Base-by-base conservation (phyloP, 1,284 basidiomycete species). In the Prillingera fragicola region DNA sequence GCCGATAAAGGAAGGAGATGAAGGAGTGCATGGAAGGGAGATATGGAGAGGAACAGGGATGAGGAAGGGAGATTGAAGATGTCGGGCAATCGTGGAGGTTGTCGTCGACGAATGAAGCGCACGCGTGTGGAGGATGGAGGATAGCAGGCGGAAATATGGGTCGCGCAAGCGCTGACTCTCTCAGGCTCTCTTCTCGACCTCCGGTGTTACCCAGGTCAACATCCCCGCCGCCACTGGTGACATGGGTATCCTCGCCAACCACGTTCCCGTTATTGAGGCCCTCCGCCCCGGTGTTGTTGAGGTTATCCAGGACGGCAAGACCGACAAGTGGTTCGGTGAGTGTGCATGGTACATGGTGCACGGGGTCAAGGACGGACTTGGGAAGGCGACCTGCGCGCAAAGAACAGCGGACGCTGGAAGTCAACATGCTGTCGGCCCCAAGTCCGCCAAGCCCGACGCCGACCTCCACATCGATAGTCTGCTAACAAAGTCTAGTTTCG, bases 161-260 rank as follows among this genome's bases (percentile, higher is more conserved):
- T 10, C 7, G 19, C 33, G 33, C 18, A 13, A 18, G 5, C 19
- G 33, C 10, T 34, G 33, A 18, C 50, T 42, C 43, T 55, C 47
- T 39, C 63, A 95, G 91, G 76, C 89, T 42, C 81, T 96, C 69
- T 94, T 82, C 78, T 80, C 80, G 47, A 87, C 87, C 23, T 72
- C 81, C 59, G 88, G 90, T 72, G 91, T 94, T 50, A 81, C 87
- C 26, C 91, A 95, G 74, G 91, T 96, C 60, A 95, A 94, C 76
- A 77, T 95, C 59, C 76, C 90, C 34, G 92, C 90, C 38, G 85
- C 83, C 46, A 84, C 87, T n/a, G 92, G 91, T 72, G 91, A 95
- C 73, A 95, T 96, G 90, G 91, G 92, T 79, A 87, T 96, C 65
- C 82, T 96, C 55, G 87, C 92, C 61, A 92, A 92, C 78, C 91